Percentiles rank a stretch among this genome's conserved stretches.
phyloP scores from a whole-genome alignment of 2,329 filamentous ascomycete genomes.

The Teratosphaeria zuluensis region DNA sequence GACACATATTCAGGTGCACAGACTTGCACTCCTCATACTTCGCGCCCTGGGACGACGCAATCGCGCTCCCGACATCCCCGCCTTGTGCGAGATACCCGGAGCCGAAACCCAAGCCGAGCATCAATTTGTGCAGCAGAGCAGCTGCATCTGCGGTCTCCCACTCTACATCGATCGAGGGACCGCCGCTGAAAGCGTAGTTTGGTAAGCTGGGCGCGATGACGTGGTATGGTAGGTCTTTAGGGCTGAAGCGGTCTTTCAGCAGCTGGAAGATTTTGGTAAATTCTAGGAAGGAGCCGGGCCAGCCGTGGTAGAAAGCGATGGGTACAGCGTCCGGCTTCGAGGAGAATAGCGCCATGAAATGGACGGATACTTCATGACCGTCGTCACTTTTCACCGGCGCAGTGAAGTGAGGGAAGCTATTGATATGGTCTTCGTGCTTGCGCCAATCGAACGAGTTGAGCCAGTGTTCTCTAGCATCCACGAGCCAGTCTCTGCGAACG shows the following conservation, averaged over 20 bases:
- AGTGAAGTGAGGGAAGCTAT: slow-evolving; percentile 44
- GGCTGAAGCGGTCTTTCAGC: slow-evolving; percentile 34
- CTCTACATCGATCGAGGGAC: slow-evolving; percentile 36
- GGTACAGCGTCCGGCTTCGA: slow-evolving; percentile 30
- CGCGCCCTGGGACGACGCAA: slow-evolving; percentile 29
- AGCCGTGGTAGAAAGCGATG: slow-evolving; percentile 28
- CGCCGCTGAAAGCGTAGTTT: slow-evolving; percentile 41
- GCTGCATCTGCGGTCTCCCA: slow-evolving; percentile 31
- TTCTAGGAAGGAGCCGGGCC: slow-evolving; percentile 29
- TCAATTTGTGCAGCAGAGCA: slow-evolving; percentile 40
- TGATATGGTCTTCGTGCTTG: slow-evolving; percentile 34
- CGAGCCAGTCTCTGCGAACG: slow-evolving; percentile 39
- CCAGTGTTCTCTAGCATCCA: slow-evolving; percentile 28
- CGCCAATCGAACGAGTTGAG: slow-evolving; percentile 29
- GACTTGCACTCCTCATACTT: slow-evolving; percentile 12
- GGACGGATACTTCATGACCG: slow-evolving; percentile 32
- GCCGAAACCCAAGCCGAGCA: slow-evolving; percentile 42
- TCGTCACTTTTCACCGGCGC: slow-evolving; percentile 31
- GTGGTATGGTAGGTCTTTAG: slow-evolving; percentile 45
- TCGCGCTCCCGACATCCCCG: slow-evolving; percentile 42
- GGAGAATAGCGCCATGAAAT: slow-evolving; percentile 49
- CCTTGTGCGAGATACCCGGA: slow-evolving; percentile 44
- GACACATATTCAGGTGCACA: slow-evolving; percentile 17
- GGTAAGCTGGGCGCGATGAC: slow-evolving; percentile 45
- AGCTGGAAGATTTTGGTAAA: slow-evolving; percentile 20